Conservation (phyloP, 306 rosid species). For the Vigna mungo region DNA sequence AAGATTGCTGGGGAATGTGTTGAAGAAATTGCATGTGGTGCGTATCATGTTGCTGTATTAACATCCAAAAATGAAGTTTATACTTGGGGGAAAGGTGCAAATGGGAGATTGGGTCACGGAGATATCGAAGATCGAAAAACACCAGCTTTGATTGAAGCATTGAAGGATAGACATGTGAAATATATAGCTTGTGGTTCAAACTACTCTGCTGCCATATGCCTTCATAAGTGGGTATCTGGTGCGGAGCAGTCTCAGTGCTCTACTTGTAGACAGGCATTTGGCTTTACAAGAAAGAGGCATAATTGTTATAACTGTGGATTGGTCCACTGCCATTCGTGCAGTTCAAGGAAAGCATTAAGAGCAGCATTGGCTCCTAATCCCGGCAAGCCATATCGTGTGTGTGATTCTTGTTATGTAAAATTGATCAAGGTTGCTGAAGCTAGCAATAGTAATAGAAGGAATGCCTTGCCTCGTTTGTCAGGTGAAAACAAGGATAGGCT, state of each 20-base stretch:
- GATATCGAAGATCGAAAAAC: slow-evolving; percentile 92
- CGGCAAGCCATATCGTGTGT: slow-evolving; percentile 86
- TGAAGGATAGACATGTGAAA: slow-evolving; percentile 92
- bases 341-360: slow-evolving; percentile 89
- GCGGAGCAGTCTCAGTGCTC: slow-evolving; percentile 98
- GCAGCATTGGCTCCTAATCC: slow-evolving; percentile 94
- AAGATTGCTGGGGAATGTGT: slow-evolving; percentile 70
- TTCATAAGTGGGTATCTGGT: slow-evolving; percentile 98
- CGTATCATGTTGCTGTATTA: slow-evolving; percentile 90
- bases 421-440: slow-evolving; percentile 85
- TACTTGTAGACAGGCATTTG: slow-evolving; percentile 97
- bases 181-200: slow-evolving; percentile 88
- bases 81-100: slow-evolving; percentile 99
- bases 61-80: slow-evolving; percentile 94
- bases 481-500: slow-evolving; percentile 97
- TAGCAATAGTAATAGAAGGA: slow-evolving; percentile 63
- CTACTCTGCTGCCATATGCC: slow-evolving; percentile 95
- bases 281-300: slow-evolving; percentile 96
- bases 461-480: slow-evolving; percentile 80
- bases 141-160: slow-evolving; percentile 88
- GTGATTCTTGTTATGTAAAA: slow-evolving; percentile 89
- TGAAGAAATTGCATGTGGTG: slow-evolving; percentile 96
- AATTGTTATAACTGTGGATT: slow-evolving; percentile 99
- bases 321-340: slow-evolving; percentile 98
- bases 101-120: slow-evolving; percentile 99